Evolutionary conservation across 2,329 filamentous ascomycete genomes (phyloP).

Genomic region (Pyrenophora seminiperda): DNA sequence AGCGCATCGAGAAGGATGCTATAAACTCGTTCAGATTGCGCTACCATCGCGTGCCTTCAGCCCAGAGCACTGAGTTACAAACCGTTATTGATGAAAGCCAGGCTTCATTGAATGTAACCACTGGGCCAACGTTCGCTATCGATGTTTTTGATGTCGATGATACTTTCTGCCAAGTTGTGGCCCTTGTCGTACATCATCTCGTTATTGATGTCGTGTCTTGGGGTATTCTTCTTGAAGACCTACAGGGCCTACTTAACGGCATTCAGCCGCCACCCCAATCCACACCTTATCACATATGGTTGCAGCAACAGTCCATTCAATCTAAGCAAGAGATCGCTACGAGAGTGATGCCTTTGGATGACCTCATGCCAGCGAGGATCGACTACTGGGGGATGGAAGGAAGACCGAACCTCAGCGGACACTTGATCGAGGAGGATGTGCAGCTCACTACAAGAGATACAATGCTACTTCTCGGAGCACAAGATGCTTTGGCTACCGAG

Average conservation of each 20-base stretch:
- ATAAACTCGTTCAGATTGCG: constrained; percentile 33
- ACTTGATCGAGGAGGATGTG: constrained; percentile 40
- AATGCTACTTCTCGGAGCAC: constrained; percentile 39
- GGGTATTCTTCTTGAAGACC: constrained; percentile 47
- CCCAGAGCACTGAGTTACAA: constrained; percentile 20
- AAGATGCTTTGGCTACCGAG: constrained; percentile 44
- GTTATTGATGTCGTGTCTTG: constrained; percentile 49
- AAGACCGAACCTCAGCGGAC: constrained; percentile 41
- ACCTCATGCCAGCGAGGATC: constrained; percentile 34
- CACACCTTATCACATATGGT: constrained; percentile 47
- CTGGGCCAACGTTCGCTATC: constrained; percentile 49
- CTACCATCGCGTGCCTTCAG: constrained; percentile 23
- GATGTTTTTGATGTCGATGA: constrained; percentile 50
- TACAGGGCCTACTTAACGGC: constrained; percentile 42
- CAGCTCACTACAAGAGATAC: constrained; percentile 40
- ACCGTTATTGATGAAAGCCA: constrained; percentile 39
- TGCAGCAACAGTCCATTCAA: constrained; percentile 39
- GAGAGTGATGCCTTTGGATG: constrained; percentile 33
- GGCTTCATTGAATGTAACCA: constrained; percentile 38
- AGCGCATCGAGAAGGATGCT: constrained; percentile 35
- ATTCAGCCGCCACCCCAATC: constrained; percentile 33
- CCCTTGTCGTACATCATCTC: constrained; percentile 46
- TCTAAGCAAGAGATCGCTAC: constrained; percentile 30
- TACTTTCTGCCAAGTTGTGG: constrained; percentile 42
- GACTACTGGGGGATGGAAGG: constrained; percentile 49